Base-by-base conservation (phyloP, 2,329 filamentous ascomycete species). In the Pseudocercospora macadamiae region DNA sequence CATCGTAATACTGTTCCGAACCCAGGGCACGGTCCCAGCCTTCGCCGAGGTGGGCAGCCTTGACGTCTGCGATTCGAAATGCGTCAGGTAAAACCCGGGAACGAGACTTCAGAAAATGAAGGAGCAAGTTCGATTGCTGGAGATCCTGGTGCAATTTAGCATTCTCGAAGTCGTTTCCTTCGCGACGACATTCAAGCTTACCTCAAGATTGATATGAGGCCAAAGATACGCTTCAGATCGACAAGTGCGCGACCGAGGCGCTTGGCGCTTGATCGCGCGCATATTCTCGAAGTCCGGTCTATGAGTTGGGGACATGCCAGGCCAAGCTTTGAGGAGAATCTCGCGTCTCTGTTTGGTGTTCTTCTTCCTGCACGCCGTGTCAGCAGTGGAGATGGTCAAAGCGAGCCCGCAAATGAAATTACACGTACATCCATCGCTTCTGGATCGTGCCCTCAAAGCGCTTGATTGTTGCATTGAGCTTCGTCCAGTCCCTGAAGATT, bases 141-240 rank as follows among this genome's bases (percentile, higher is more conserved):
- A 87, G 71, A 63, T 87, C n/a, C n/a, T n/a, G n/a, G n/a, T n/a
- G n/a, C n/a, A n/a, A n/a, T n/a, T n/a, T n/a, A n/a, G n/a, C n/a
- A n/a, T n/a, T n/a, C n/a, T n/a, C n/a, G n/a, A n/a, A n/a, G n/a
- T n/a, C n/a, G n/a, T n/a, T n/a, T n/a, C n/a, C n/a, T n/a, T n/a
- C n/a, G n/a, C n/a, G n/a, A n/a, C n/a, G n/a, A n/a, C n/a, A n/a
- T n/a, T n/a, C n/a, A n/a, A n/a, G n/a, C n/a, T n/a, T n/a, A n/a
- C 84, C 55, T 87, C 81, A 37, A 82, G 73, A 62, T 87, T 87
- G 67, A 87, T 79, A 45, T 80, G 75, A 0, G 84, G 84, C 76
- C 78, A 85, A 39, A 83, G 68, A 59, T 73, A 83, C 7, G 71
- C 54, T 4, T 77, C 74, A 2, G 62, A 60, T 6, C 49, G 51